phyloP scores from a whole-genome alignment of 768 basidiomycete species.

The Sistotremastrum niveocremeum region DNA sequence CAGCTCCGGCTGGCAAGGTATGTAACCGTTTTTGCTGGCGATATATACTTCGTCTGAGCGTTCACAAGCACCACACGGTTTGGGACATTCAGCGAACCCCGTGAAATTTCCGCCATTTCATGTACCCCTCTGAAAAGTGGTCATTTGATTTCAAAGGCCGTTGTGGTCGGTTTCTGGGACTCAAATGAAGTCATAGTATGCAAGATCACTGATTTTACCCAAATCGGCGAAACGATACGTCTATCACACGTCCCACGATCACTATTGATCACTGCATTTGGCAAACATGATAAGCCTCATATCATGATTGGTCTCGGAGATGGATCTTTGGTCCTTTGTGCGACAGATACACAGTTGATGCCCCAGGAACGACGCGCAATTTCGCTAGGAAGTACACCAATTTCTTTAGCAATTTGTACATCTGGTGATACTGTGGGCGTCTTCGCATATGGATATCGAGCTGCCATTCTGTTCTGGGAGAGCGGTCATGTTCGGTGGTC shows the following conservation, averaged over 20 bases:
- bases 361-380: constrained; percentile 18
- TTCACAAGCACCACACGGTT: constrained; percentile 5
- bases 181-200: constrained; percentile 50
- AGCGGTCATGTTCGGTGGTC: constrained; percentile 52
- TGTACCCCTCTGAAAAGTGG: constrained; percentile 40
- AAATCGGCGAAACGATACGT: constrained; percentile 22
- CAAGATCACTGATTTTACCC: constrained; percentile 9
- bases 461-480: constrained; percentile 57
- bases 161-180: constrained; percentile 69
- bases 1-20: constrained; percentile 22
- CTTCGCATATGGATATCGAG: constrained; percentile 58
- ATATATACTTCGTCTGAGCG: not conserved
- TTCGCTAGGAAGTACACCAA: constrained; percentile 54
- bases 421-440: constrained; percentile 43
- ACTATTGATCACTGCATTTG: constrained; percentile 48
- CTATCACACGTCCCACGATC: constrained; percentile 33
- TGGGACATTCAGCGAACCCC: constrained; percentile 7
- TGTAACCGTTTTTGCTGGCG: constrained; percentile 4
- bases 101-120: constrained; percentile 61
- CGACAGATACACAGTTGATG: constrained; percentile 18
- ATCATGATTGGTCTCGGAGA: constrained; percentile 65
- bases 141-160: constrained; percentile 30
- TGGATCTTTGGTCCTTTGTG: constrained; percentile 51
- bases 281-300: constrained; percentile 29
- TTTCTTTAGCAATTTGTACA: constrained; percentile 40